These are phyloP conservation scores for Centaurea solstitialis DNA, from an alignment of 129 eudicot genomes.

Conservation along the genomic window DNA sequence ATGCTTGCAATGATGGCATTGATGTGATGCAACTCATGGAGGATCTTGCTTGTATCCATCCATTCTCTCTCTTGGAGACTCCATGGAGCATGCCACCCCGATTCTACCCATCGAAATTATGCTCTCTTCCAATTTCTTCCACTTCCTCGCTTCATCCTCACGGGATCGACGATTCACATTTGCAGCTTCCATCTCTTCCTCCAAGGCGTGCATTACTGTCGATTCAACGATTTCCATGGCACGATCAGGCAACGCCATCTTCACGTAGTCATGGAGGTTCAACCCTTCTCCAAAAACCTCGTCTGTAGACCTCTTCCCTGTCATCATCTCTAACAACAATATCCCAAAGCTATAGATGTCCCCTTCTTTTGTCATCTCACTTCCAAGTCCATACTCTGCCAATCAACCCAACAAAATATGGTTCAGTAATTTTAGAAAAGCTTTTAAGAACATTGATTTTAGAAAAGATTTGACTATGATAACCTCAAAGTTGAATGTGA, in stretches of 20 bases:
- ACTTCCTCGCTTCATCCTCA: background rate
- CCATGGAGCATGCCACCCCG: constrained; percentile 38
- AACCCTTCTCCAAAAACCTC: constrained; percentile 25
- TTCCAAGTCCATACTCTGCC: constrained; percentile 47
- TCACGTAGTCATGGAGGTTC: constrained; percentile 35
- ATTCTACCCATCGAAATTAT: constrained; percentile 23
- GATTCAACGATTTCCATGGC: constrained; percentile 31
- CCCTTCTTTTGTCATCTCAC: constrained; percentile 42
- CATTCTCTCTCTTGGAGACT: constrained; percentile 30
- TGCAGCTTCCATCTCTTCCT: constrained; percentile 10
- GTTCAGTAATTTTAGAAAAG: background rate
- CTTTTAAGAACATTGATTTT: background rate
- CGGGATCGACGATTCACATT: background rate
- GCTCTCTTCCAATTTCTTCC: constrained; percentile 12
- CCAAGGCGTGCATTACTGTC: background rate
- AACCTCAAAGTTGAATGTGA: background rate
- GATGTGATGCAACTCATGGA: constrained; percentile 20
- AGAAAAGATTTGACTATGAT: background rate
- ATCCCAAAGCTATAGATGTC: constrained; percentile 42
- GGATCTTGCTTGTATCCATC: constrained; percentile 6
- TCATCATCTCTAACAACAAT: constrained; percentile 36
- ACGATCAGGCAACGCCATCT: constrained; percentile 32
- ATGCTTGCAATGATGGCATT: background rate
- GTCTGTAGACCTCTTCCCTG: constrained; percentile 36
- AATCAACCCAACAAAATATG: background rate